phyloP scores from a whole-genome alignment of 345 rosid genomes.

The Abelmoschus esculentus region DNA sequence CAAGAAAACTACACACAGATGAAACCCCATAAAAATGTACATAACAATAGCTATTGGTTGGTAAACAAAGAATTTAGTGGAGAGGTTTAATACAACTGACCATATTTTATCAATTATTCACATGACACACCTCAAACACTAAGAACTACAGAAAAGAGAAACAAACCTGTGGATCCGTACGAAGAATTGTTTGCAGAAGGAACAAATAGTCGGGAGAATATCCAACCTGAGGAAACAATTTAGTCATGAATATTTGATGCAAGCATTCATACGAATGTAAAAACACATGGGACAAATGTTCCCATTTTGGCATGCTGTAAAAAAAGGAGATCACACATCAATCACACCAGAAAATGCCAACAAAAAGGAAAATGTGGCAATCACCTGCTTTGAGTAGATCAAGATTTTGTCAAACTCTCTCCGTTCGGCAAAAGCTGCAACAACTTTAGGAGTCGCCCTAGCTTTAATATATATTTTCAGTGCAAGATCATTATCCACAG shows the following conservation, averaged over 20 bases:
- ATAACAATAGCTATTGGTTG: background rate
- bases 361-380: background rate
- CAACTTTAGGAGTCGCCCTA: constrained; percentile 92
- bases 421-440: constrained; percentile 97
- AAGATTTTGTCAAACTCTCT: constrained; percentile 95
- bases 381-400: constrained; percentile 91
- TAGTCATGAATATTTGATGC: constrained; percentile 2
- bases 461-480: constrained; percentile 94
- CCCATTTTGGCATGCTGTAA: background rate
- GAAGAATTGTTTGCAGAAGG: constrained; percentile 97
- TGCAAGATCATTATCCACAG: constrained; percentile 98
- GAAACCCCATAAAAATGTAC: background rate
- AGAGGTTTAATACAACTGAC: background rate
- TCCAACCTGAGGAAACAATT: constrained; percentile 61
- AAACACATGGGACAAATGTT: background rate
- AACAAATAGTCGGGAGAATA: constrained; percentile 95
- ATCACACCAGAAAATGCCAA: background rate
- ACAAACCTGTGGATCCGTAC: constrained; percentile 94
- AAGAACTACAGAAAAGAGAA: background rate
- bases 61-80: background rate
- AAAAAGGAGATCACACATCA: background rate
- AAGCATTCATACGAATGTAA: constrained; percentile 1
- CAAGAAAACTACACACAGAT: background rate
- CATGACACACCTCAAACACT: constrained; percentile 1
- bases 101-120: background rate